A percentile compares a stretch with the other conserved stretches of the same genome.
Evolutionary conservation across 2,329 filamentous ascomycete genomes (phyloP).

Genomic region (Pseudogymnoascus sp.): DNA sequence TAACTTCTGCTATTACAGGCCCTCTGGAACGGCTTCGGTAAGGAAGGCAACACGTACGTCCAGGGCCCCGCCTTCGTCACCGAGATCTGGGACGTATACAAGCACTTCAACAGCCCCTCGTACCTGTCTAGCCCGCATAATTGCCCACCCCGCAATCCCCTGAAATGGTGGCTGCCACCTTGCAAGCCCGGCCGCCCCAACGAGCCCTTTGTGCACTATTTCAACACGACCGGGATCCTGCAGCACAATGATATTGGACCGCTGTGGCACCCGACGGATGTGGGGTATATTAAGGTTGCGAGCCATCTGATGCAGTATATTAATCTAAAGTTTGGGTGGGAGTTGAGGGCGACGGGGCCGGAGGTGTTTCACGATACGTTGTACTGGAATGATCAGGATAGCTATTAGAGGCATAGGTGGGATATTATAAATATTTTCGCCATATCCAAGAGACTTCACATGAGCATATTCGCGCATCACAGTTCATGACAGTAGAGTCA

Average conservation of each 20-base stretch:
- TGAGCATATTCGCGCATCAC: not conserved
- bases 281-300: constrained; percentile 53
- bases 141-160: constrained; percentile 22
- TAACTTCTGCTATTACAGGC: constrained; percentile 29
- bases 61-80: constrained; percentile 40
- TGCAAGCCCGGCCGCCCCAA: constrained; percentile 28
- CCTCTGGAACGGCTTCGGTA: constrained; percentile 47
- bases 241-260: constrained; percentile 55
- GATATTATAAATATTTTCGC: not conserved
- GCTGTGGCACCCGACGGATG: constrained; percentile 51
- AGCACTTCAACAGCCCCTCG: constrained; percentile 42
- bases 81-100: constrained; percentile 42
- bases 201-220: constrained; percentile 47
- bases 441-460: not conserved
- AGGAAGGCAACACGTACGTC: constrained; percentile 41
- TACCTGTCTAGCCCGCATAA: constrained; percentile 28
- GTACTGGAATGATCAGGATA: constrained; percentile 44
- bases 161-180: constrained; percentile 25
- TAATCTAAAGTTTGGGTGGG: constrained; percentile 47
- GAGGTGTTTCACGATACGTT: constrained; percentile 43
- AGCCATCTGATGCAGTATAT: constrained; percentile 52
- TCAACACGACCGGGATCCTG: constrained; percentile 52
- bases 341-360: constrained; percentile 44
- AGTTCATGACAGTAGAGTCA: not conserved
- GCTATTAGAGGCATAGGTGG: constrained; percentile 29